These are phyloP conservation scores for Chrysosporium keratinophilum DNA, from an alignment of 2,329 filamentous ascomycete species.

Conservation along the genomic window DNA sequence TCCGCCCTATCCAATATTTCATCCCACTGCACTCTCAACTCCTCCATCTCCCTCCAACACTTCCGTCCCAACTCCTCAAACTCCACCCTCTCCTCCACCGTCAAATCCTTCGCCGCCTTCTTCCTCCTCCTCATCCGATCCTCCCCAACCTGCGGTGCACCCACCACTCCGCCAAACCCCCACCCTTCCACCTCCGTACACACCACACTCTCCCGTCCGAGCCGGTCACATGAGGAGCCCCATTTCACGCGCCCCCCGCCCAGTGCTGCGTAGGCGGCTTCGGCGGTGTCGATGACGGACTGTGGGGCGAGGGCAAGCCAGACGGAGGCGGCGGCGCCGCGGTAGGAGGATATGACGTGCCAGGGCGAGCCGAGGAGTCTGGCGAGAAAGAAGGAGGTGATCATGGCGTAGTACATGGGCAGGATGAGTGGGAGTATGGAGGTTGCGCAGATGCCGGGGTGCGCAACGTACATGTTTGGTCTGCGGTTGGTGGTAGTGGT, in stretches of 20 bases:
- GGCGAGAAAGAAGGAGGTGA: constrained; percentile 56
- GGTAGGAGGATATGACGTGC: constrained; percentile 69
- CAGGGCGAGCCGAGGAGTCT: constrained; percentile 77
- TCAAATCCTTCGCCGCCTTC: constrained; percentile 48
- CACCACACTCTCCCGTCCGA: constrained; percentile 52
- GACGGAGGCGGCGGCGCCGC: constrained; percentile 62
- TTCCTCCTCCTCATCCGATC: constrained; percentile 49
- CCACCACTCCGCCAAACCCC: constrained; percentile 53
- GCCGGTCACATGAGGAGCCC: constrained; percentile 60
- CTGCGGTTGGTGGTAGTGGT: too few relatives aligned
- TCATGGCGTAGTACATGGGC: constrained; percentile 60
- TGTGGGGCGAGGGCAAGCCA: constrained; percentile 66
- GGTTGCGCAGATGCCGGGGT: constrained; percentile 80
- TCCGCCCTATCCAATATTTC: constrained; percentile 30
- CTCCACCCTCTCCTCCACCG: constrained; percentile 30
- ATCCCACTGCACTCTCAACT: constrained; percentile 33
- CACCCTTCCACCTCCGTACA: constrained; percentile 79
- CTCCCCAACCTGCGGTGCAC: constrained; percentile 42
- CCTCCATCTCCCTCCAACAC: constrained; percentile 37
- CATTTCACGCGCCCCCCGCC: constrained; percentile 60
- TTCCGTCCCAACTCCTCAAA: constrained; percentile 34
- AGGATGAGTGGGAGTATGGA: constrained; percentile 64
- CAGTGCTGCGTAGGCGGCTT: constrained; percentile 46
- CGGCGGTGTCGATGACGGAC: constrained; percentile 29
- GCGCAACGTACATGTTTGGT: constrained; percentile 64